Percentiles rank a stretch among this genome's conserved stretches.
phyloP scores from a whole-genome alignment of 2,329 filamentous ascomycete species.

The Pseudopyrenochaeta lycopersici region DNA sequence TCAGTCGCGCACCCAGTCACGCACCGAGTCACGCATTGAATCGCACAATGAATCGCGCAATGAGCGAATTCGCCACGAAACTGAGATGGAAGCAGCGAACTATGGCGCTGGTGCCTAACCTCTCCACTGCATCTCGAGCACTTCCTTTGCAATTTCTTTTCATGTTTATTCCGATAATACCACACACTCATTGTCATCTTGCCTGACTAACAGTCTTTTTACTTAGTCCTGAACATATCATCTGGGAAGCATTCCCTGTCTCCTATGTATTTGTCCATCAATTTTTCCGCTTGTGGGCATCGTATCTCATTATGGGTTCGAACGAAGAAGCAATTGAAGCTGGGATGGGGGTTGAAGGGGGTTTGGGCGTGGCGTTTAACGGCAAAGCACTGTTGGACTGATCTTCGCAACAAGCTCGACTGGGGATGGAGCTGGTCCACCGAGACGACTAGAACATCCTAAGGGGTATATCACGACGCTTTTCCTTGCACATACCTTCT shows the following conservation, averaged over 20 bases:
- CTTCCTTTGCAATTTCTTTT: conserved; percentile 15
- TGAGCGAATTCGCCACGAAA: conserved; percentile 31
- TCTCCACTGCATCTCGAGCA: conserved; percentile 6
- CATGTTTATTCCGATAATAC: conserved; percentile 5
- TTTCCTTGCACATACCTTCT: conserved; percentile 6
- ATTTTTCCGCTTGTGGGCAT: conserved; percentile 35
- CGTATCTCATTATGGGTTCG: conserved; percentile 38
- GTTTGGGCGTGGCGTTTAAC: conserved; percentile 36
- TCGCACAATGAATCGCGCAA: conserved; percentile 36
- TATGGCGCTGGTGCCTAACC: conserved; percentile 37
- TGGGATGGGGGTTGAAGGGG: conserved; percentile 19
- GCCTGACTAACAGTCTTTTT: conserved; percentile 44
- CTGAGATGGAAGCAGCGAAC: conserved; percentile 37
- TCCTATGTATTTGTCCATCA: conserved; percentile 45
- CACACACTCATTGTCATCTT: conserved; percentile 29
- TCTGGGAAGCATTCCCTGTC: conserved; percentile 26
- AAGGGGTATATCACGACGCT: conserved; percentile 17
- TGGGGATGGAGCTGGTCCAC: conserved; percentile 40
- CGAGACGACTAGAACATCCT: conserved; percentile 24
- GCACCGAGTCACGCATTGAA: conserved; percentile 32
- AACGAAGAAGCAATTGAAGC: conserved; percentile 24
- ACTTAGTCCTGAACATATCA: conserved; percentile 31
- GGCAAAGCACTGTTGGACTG: conserved; percentile 24
- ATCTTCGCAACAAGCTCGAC: conserved; percentile 31
- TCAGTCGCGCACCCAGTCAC: conserved; percentile 23